Conservation (phyloP, 257 asterid genomes). For the Apocynum venetum region DNA sequence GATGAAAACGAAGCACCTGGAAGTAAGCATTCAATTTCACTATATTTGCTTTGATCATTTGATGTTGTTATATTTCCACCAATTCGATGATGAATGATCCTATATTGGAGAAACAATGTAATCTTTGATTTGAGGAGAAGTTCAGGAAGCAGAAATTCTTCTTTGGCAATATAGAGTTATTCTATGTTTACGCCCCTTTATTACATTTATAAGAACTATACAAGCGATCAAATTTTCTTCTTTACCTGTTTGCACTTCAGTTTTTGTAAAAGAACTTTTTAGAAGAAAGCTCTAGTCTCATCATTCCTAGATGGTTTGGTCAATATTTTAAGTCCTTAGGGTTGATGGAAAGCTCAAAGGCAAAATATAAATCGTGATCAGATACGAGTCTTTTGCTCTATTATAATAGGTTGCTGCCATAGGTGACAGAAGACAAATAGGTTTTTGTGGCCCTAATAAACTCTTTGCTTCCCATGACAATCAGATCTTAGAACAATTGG, state of each 20-base stretch:
- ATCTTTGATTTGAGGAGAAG: not conserved
- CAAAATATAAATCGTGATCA: no score
- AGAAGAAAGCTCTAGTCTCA: not conserved
- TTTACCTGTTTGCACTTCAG: not conserved
- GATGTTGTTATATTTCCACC: not conserved
- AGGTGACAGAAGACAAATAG: no score
- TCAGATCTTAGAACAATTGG: not conserved
- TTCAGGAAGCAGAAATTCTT: not conserved
- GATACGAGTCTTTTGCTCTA: not conserved
- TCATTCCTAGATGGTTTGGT: not conserved
- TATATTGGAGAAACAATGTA: not conserved
- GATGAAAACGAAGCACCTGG: slow-evolving; percentile 28
- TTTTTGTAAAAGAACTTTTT: not conserved
- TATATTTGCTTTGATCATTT: not conserved
- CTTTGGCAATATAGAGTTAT: not conserved
- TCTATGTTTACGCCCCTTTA: not conserved
- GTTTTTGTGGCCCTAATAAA: no score
- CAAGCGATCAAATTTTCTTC: not conserved
- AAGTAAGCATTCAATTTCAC: slow-evolving; percentile 30
- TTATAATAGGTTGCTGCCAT: no score
- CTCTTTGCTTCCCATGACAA: no score
- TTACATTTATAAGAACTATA: not conserved
- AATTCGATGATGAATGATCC: not conserved
- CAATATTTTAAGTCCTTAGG: not conserved
- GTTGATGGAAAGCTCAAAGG: not conserved